Evolutionary conservation across 129 eudicot genomes (phyloP).

Genomic region (Flaveria brownii): DNA sequence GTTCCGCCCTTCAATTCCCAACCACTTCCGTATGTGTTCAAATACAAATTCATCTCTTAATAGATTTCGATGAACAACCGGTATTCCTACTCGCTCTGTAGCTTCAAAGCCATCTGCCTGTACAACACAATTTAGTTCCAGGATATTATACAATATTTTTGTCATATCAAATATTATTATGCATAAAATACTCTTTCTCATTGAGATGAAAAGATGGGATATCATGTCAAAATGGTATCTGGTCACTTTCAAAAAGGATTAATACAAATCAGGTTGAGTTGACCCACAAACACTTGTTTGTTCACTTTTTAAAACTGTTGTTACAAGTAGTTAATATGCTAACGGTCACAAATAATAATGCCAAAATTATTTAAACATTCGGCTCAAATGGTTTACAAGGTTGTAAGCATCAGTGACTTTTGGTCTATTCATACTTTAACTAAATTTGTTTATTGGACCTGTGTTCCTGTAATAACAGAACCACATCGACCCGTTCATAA

Average conservation of each 20-base stretch:
- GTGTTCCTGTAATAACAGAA: background rate
- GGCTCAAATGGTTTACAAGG: background rate
- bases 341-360: background rate
- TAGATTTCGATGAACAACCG: conserved; percentile 30
- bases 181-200: background rate
- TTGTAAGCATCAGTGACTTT: background rate
- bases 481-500: background rate
- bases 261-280: background rate
- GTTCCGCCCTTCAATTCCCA: conserved; percentile 23
- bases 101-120: conserved; percentile 43
- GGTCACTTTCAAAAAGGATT: background rate
- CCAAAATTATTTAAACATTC: background rate
- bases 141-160: background rate
- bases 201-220: background rate
- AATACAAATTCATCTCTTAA: conserved; percentile 37
- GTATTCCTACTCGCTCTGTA: conserved; percentile 35
- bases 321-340: background rate
- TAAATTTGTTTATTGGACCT: background rate
- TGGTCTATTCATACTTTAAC: background rate
- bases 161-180: no score
- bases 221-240: background rate
- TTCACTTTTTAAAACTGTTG: background rate
- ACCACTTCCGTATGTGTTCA: conserved; percentile 34
- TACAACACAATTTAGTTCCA: conserved; percentile 3
- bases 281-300: background rate